Conservation (phyloP, 2,329 filamentous ascomycete species). For the Hypoxylon sp. region DNA sequence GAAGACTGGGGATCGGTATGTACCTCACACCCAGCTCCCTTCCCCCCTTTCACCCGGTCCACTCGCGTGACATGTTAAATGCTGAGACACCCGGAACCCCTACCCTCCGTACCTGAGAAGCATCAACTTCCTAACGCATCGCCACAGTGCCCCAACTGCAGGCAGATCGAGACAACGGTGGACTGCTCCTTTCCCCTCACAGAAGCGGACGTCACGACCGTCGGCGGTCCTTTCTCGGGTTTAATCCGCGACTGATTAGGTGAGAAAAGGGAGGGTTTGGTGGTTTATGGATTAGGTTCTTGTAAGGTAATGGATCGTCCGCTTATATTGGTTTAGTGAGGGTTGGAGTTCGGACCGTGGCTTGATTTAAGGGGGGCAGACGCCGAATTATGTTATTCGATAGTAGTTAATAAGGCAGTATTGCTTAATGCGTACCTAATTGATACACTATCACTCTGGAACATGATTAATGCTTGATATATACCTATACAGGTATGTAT, state of each 20-base stretch:
- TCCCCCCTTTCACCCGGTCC: not conserved
- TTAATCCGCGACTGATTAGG: not conserved
- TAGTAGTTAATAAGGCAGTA: constrained; percentile 9
- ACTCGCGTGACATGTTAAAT: not conserved
- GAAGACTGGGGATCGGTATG: constrained; percentile 32
- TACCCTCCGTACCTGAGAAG: no score
- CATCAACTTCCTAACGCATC: not conserved
- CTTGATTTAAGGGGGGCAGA: not conserved
- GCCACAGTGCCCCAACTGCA: constrained; percentile 31
- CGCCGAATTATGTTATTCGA: not conserved
- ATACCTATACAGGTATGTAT: not conserved
- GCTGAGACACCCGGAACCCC: no score
- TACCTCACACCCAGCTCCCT: not conserved
- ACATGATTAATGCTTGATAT: not conserved
- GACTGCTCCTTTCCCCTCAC: constrained; percentile 14
- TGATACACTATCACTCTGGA: not conserved
- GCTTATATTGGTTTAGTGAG: not conserved
- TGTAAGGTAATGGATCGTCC: not conserved
- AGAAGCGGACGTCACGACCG: not conserved
- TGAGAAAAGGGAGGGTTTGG: not conserved
- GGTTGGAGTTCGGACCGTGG: not conserved
- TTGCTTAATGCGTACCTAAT: constrained; percentile 30
- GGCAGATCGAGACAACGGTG: constrained; percentile 17
- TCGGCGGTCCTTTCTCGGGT: not conserved
- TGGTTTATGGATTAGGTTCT: not conserved